Evolutionary conservation across 495 filamentous ascomycete species (phyloP).

Genomic region (Aspergillus hancockii): DNA sequence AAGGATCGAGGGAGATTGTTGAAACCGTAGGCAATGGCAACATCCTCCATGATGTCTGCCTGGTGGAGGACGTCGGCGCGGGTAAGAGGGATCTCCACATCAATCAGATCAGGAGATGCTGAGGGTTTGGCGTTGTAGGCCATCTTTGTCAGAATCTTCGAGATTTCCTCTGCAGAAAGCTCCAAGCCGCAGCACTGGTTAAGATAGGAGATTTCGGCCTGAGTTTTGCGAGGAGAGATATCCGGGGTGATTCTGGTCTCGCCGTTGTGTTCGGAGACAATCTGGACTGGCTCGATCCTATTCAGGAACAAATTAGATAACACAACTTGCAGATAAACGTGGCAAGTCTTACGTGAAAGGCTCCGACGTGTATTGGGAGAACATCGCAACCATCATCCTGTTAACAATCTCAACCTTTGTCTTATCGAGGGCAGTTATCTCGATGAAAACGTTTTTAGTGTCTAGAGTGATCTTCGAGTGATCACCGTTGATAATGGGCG

Average conservation of each 20-base stretch:
- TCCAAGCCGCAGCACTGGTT: conserved; percentile 86
- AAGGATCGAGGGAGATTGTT: conserved; percentile 85
- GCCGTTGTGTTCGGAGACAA: conserved; percentile 87
- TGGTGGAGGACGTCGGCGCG: conserved; percentile 94
- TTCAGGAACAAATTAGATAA: background rate
- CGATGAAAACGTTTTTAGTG: conserved; percentile 92
- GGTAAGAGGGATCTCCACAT: conserved; percentile 81
- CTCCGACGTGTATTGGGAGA: conserved; percentile 86
- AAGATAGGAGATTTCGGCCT: conserved; percentile 87
- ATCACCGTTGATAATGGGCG: conserved; percentile 96
- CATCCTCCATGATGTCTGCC: conserved; percentile 98
- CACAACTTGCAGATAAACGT: background rate
- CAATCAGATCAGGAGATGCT: conserved; percentile 63
- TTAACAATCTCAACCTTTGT: conserved; percentile 96
- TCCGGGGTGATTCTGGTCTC: conserved; percentile 79
- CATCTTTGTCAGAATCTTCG: conserved; percentile 82
- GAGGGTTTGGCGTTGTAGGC: conserved; percentile 76
- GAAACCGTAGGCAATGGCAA: conserved; percentile 94
- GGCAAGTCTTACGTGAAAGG: conserved; percentile 67
- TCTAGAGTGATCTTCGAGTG: conserved; percentile 91
- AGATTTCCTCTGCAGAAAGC: conserved; percentile 69
- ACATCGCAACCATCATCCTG: conserved; percentile 95
- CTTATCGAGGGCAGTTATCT: conserved; percentile 94
- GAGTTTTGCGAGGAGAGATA: conserved; percentile 69
- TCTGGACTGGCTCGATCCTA: conserved; percentile 84